phyloP scores from a whole-genome alignment of 805 yeast genomes.

The Candida piceae region DNA sequence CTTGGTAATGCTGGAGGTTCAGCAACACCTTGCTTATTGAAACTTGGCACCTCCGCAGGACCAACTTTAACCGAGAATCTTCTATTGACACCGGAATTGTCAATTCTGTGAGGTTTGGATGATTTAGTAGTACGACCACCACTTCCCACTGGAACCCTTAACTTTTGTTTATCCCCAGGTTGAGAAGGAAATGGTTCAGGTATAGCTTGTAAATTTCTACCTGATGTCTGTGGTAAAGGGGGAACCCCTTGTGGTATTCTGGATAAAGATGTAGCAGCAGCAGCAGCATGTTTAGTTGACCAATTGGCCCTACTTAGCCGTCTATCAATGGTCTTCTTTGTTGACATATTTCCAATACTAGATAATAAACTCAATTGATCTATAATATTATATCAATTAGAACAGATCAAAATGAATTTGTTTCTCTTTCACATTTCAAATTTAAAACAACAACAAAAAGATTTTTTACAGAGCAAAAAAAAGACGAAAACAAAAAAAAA shows the following conservation, averaged over 20 bases:
- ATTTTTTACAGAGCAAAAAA: no score
- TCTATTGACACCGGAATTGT: constrained; percentile 17
- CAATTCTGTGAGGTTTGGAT: constrained; percentile 14
- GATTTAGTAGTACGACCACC: neutral
- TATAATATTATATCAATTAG: no score
- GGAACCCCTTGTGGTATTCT: neutral
- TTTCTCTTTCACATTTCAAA: no score
- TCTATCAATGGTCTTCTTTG: constrained; percentile 14
- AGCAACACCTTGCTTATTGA: neutral
- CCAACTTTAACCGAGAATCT: constrained; percentile 21
- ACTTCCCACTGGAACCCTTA: neutral
- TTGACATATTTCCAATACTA: no score
- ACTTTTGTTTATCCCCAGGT: neutral
- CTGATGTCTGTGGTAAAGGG: constrained; percentile 1
- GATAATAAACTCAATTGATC: no score
- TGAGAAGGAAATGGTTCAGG: constrained; percentile 2
- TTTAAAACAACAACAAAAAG: no score
- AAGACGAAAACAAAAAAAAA: no score
- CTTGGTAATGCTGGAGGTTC: constrained; percentile 11
- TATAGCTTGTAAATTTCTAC: neutral
- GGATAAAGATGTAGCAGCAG: neutral
- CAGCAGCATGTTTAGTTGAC: constrained; percentile 16
- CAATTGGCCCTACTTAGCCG: constrained; percentile 24
- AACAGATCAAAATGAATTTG: no score
- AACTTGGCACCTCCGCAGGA: constrained; percentile 12